Conservation (phyloP, 2,329 filamentous ascomycete species). For the Coniella lustricola region DNA sequence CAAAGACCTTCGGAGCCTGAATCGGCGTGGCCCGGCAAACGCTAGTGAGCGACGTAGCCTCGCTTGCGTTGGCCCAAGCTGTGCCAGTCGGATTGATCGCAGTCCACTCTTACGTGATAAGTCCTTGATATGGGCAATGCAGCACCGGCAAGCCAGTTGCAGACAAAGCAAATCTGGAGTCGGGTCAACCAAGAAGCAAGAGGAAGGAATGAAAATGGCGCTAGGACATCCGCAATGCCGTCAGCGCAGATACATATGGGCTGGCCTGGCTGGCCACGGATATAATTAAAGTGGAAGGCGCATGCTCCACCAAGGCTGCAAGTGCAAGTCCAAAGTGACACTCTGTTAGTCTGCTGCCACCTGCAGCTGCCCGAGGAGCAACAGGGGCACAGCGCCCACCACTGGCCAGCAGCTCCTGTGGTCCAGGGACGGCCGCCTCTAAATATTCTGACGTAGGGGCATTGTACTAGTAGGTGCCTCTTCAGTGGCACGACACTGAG, state of each 20-base stretch:
- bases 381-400: too few species aligned
- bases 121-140: background rate
- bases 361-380: too few species aligned
- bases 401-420: too few species aligned
- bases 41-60: slow-evolving; percentile 1
- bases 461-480: too few species aligned
- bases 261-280: too few species aligned
- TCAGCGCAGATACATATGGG: too few species aligned
- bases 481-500: too few species aligned
- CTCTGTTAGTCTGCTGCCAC: background rate
- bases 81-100: background rate
- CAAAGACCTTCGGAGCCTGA: background rate
- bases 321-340: too few species aligned
- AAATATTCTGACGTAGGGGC: too few species aligned
- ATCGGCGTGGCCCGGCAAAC: background rate
- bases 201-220: background rate
- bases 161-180: slow-evolving; percentile 3
- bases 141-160: background rate
- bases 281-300: background rate
- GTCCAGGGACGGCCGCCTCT: too few species aligned
- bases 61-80: background rate
- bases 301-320: background rate
- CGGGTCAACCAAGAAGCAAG: background rate
- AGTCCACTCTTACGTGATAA: slow-evolving; percentile 9
- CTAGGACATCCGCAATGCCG: background rate